Conservation (phyloP, 352 stramenopile genomes). For the Phytopythium montanum region DNA sequence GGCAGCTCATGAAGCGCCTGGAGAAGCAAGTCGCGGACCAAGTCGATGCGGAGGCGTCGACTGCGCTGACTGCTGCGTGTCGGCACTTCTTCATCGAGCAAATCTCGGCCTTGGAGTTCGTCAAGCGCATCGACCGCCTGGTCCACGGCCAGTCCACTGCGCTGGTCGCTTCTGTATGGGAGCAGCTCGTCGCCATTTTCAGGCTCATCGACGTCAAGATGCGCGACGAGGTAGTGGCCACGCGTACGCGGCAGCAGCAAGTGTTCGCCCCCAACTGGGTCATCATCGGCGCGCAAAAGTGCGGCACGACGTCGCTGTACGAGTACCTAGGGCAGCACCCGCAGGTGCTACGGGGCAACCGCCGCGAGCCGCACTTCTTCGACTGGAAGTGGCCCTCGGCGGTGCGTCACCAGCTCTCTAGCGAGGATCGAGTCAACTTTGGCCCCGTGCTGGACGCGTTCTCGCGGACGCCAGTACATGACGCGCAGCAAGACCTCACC, state of each 20-base stretch:
- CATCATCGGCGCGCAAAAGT: constrained; percentile 63
- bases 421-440: constrained; percentile 18
- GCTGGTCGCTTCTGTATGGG: constrained; percentile 23
- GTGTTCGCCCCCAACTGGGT: constrained; percentile 45
- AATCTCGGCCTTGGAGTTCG: constrained; percentile 43
- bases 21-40: constrained; percentile 21
- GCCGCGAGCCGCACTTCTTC: constrained; percentile 67
- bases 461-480: constrained; percentile 6
- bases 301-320: constrained; percentile 62
- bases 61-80: constrained; percentile 24
- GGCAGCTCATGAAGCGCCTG: constrained; percentile 23
- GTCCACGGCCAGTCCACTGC: constrained; percentile 11
- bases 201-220: constrained; percentile 32
- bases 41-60: constrained; percentile 15
- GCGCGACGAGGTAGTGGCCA: constrained; percentile 20
- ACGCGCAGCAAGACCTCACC: not conserved
- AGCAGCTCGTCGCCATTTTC: constrained; percentile 39
- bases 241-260: constrained; percentile 11
- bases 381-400: constrained; percentile 50
- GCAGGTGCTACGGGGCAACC: constrained; percentile 59
- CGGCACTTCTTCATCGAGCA: constrained; percentile 64
- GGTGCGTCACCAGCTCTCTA: constrained; percentile 24
- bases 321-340: constrained; percentile 85
- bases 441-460: constrained; percentile 22
- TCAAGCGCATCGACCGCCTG: constrained; percentile 15